Conservation (phyloP, 139 green algal species). For the Chlamydomonas incerta region DNA sequence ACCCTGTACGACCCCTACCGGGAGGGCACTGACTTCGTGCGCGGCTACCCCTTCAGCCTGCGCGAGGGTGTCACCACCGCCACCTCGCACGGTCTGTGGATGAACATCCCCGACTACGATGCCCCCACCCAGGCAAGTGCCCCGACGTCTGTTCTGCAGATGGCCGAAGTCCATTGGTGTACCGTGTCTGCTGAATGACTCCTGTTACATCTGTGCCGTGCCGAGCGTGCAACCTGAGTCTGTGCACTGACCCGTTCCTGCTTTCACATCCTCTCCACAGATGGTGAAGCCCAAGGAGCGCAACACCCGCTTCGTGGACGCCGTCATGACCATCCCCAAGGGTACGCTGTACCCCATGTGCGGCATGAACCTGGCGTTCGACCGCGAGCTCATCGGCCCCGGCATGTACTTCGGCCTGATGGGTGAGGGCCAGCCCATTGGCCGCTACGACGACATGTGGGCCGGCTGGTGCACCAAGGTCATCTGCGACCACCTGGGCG, state of each 20-base stretch:
- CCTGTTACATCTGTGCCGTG: too few species aligned
- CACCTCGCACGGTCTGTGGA: slow-evolving; percentile 95
- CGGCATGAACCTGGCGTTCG: slow-evolving; percentile 97
- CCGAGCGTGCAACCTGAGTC: too few species aligned
- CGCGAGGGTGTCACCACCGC: slow-evolving; percentile 92
- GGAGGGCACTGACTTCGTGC: slow-evolving; percentile 71
- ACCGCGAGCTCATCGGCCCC: slow-evolving; percentile 90
- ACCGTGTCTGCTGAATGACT: too few species aligned
- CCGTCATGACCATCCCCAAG: slow-evolving; percentile 97
- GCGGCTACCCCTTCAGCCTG: slow-evolving; percentile 90
- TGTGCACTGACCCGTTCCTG: too few species aligned
- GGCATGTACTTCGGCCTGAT: slow-evolving; percentile 99
- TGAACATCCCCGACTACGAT: slow-evolving; percentile 99
- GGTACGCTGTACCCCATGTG: slow-evolving; percentile 96
- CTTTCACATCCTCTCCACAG: too few species aligned
- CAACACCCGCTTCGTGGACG: slow-evolving; percentile 95
- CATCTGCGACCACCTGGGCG: slow-evolving; percentile 95
- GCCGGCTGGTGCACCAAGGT: slow-evolving; percentile 97
- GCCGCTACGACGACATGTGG: slow-evolving; percentile 99
- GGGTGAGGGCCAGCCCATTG: slow-evolving; percentile 96
- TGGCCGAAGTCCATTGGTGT: too few species aligned
- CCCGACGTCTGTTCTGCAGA: background rate
- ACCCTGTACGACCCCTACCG: slow-evolving; percentile 97
- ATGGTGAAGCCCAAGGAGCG: slow-evolving; percentile 97
- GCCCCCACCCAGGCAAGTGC: slow-evolving; percentile 82